These are phyloP conservation scores for Centrapalus pauciflorus DNA, from an alignment of 129 eudicot genomes.

Conservation along the genomic window DNA sequence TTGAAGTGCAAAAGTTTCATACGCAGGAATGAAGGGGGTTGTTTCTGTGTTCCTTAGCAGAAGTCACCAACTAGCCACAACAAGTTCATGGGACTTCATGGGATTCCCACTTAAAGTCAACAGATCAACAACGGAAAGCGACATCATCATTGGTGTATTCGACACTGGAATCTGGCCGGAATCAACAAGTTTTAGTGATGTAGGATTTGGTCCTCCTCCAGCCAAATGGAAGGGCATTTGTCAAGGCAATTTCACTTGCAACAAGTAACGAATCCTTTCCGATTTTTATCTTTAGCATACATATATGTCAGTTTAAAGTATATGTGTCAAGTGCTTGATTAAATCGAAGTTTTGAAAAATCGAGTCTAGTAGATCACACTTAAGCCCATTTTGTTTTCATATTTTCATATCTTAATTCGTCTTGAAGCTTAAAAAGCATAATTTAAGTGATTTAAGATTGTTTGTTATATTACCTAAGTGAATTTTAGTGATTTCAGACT, in stretches of 20 bases:
- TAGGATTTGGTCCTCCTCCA: conserved; percentile 23
- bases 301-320: no score
- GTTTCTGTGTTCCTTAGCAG: conserved; percentile 18
- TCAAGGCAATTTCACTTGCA: conserved; percentile 22
- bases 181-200: conserved; percentile 12
- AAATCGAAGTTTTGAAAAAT: no score
- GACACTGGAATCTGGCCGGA: conserved; percentile 15
- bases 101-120: background rate
- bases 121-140: background rate
- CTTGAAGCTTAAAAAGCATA: conserved; percentile 16
- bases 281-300: no score
- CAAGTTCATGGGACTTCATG: conserved; percentile 36
- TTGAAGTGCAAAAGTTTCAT: no score
- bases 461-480: no score
- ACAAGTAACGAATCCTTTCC: conserved; percentile 15
- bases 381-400: conserved; percentile 9
- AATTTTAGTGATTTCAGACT: no score
- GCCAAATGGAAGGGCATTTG: conserved; percentile 32
- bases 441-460: no score
- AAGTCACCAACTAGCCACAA: conserved; percentile 13
- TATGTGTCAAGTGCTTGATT: conserved; percentile 14
- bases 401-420: background rate
- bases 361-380: no score
- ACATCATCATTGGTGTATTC: conserved; percentile 24
- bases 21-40: conserved; percentile 27